phyloP scores from a whole-genome alignment of 2,329 filamentous ascomycete species.

The Fusarium graminum region DNA sequence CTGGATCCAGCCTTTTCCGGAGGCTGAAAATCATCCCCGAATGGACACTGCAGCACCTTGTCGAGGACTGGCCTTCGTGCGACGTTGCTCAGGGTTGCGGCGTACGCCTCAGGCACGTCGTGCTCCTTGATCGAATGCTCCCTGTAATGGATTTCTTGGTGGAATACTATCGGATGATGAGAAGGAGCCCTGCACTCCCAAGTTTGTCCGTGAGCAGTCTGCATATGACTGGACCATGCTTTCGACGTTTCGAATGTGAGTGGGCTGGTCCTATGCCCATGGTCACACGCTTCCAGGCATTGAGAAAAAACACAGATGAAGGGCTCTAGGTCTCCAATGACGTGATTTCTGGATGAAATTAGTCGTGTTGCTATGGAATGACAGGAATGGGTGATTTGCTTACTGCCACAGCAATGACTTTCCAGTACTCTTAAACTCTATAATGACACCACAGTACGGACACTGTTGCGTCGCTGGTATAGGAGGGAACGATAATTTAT shows the following conservation, averaged over 20 bases:
- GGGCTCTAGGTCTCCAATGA: constrained; percentile 6
- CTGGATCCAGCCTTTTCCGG: background rate
- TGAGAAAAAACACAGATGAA: background rate
- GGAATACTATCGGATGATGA: background rate
- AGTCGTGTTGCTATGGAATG: background rate
- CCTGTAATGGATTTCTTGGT: background rate
- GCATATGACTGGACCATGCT: constrained; percentile 4
- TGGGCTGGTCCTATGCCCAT: background rate
- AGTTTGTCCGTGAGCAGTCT: background rate
- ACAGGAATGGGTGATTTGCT: background rate
- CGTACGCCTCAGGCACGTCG: background rate
- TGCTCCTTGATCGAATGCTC: constrained; percentile 1
- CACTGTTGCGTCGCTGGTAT: background rate
- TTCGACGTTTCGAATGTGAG: constrained; percentile 6
- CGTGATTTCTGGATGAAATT: background rate
- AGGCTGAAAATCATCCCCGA: constrained; percentile 4
- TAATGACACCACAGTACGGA: constrained; percentile 6
- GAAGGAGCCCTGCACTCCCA: constrained; percentile 12
- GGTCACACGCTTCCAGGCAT: background rate
- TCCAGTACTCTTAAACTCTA: background rate
- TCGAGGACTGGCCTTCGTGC: background rate
- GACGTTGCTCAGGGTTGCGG: background rate
- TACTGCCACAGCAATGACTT: background rate
- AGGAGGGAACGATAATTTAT: background rate
- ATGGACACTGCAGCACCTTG: constrained; percentile 1